These are phyloP conservation scores for Fusarium nisikadoi DNA, from an alignment of 2,329 filamentous ascomycete species.

Conservation along the genomic window DNA sequence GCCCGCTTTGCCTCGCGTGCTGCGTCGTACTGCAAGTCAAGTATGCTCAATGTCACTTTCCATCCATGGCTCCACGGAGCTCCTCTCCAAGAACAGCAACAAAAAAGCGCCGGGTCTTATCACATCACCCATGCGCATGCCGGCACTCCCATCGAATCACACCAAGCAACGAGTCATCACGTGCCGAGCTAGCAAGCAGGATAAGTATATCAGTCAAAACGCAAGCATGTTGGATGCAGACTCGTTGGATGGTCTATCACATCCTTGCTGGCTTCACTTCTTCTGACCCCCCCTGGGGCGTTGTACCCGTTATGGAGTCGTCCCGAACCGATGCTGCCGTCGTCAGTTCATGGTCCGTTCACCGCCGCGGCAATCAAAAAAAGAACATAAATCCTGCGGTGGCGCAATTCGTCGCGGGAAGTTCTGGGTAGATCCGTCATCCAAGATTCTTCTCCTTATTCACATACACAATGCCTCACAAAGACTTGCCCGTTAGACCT, in stretches of 20 bases:
- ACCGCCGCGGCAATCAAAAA: slow-evolving; percentile 14
- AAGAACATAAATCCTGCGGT: slow-evolving; percentile 4
- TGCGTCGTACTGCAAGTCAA: background rate
- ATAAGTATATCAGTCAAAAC: background rate
- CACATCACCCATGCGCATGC: background rate
- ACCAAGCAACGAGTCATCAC: background rate
- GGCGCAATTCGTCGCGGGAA: background rate
- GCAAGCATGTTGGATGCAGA: background rate
- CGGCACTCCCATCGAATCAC: slow-evolving; percentile 11
- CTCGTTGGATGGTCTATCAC: background rate
- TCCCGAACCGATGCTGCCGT: slow-evolving; percentile 11
- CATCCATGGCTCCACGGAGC: background rate
- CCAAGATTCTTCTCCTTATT: background rate
- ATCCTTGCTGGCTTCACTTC: slow-evolving; percentile 2
- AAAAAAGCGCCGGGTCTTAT: background rate
- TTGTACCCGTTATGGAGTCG: slow-evolving; percentile 26
- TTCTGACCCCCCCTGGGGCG: background rate
- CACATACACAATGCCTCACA: slow-evolving; percentile 16
- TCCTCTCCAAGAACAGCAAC: too few species aligned
- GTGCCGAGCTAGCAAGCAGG: background rate
- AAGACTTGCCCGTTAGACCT: slow-evolving; percentile 12
- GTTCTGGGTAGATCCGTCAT: background rate
- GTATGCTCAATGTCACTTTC: background rate
- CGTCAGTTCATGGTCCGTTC: slow-evolving; percentile 25
- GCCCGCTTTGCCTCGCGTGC: background rate